These are phyloP conservation scores for Plasmodium knowlesi DNA, from an alignment of 169 alveolate genomes.

Conservation along the genomic window DNA sequence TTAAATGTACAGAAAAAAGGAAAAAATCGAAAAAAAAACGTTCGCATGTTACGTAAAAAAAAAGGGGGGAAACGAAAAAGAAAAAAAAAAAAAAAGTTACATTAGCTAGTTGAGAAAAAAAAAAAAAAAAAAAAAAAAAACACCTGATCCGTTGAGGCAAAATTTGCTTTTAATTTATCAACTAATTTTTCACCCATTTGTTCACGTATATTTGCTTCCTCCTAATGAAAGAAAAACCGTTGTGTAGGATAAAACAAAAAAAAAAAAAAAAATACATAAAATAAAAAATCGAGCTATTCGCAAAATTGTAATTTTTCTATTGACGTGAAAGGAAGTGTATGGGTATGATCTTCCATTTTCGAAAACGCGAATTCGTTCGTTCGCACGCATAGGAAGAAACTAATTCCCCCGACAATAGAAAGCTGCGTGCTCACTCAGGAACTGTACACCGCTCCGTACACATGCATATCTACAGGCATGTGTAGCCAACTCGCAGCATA, in stretches of 20 bases:
- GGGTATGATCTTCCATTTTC: background rate
- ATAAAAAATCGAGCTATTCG: background rate
- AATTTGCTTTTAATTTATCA: background rate
- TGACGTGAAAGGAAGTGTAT: background rate
- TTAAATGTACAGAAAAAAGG: background rate
- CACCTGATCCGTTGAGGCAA: background rate
- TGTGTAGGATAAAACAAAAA: background rate
- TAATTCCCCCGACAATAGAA: background rate
- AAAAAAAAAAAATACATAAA: background rate
- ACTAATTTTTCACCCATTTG: background rate
- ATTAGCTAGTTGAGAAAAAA: background rate
- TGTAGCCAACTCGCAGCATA: background rate
- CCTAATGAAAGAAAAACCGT: background rate
- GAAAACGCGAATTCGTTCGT: background rate
- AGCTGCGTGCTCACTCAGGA: background rate
- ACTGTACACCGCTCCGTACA: background rate
- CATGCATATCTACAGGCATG: background rate
- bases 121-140: background rate
- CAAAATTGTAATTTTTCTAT: background rate
- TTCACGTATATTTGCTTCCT: background rate
- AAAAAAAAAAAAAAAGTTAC: background rate
- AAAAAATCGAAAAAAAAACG: too few species aligned
- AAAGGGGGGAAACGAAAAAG: background rate
- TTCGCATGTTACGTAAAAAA: background rate
- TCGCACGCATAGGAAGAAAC: background rate